phyloP scores from a whole-genome alignment of 345 rosid genomes.

The Ricinus communis region DNA sequence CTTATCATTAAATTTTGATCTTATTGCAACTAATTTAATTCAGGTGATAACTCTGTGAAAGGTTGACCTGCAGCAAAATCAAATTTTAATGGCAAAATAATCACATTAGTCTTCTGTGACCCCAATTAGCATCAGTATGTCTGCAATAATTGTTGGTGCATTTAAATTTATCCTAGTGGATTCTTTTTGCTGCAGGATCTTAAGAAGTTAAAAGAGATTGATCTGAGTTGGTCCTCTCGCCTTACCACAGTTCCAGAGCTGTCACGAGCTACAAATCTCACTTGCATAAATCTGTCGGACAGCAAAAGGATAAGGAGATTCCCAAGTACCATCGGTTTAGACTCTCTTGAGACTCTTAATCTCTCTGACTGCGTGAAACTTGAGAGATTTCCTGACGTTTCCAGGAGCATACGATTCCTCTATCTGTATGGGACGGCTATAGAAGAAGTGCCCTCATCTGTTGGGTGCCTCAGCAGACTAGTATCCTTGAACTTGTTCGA shows the following conservation, averaged over 20 bases:
- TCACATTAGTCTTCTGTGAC: no score
- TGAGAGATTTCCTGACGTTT: not conserved
- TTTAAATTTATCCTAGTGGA: not conserved
- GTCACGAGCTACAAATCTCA: not conserved
- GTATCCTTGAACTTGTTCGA: not conserved
- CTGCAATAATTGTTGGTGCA: no score
- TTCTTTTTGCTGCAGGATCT: not conserved
- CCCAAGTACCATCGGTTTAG: not conserved
- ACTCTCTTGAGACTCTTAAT: not conserved
- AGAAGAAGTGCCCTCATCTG: not conserved
- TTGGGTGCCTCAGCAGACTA: not conserved
- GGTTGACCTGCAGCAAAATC: no score
- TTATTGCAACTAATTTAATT: no score
- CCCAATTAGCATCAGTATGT: no score
- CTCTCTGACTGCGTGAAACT: not conserved
- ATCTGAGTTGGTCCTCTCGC: not conserved
- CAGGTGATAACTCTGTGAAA: no score
- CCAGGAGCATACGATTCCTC: not conserved
- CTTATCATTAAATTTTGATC: no score
- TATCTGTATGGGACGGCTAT: not conserved
- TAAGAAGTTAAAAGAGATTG: not conserved
- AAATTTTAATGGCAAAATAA: no score
- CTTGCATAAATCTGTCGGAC: not conserved
- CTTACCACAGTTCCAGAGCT: not conserved
- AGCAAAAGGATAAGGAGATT: not conserved